A percentile compares a stretch with the other conserved stretches of the same genome.
Conservation (phyloP, 2,329 filamentous ascomycete species). For the Cercospora janseana region DNA sequence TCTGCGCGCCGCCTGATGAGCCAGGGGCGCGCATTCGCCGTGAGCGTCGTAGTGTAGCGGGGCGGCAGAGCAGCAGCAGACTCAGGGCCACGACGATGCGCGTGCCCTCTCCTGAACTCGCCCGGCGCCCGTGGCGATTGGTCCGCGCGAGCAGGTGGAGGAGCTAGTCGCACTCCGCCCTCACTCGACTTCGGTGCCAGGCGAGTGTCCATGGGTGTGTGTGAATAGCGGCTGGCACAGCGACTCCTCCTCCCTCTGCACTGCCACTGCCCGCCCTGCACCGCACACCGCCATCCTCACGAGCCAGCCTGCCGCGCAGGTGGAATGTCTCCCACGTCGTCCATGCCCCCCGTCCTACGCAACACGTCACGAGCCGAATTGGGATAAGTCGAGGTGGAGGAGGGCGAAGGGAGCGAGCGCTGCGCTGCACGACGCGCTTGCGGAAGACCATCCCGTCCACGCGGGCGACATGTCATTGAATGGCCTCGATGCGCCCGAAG, state of each 20-base stretch:
- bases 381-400: not conserved
- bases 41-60: not conserved
- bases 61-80: too few species aligned
- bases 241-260: not conserved
- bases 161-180: not conserved
- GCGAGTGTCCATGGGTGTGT: too few species aligned
- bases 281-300: not conserved
- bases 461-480: conserved; percentile 77
- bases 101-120: not conserved
- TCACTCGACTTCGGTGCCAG: not conserved
- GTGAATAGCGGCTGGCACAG: too few species aligned
- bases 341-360: conserved; percentile 20
- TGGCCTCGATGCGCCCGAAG: conserved; percentile 77
- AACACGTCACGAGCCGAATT: conserved; percentile 6
- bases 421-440: conserved; percentile 2
- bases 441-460: conserved; percentile 16
- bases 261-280: not conserved
- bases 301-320: conserved; percentile 11
- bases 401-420: too few species aligned
- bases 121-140: not conserved
- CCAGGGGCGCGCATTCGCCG: not conserved
- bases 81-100: too few species aligned
- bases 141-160: too few species aligned
- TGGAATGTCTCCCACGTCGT: conserved; percentile 23
- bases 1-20: not conserved